phyloP scores from a whole-genome alignment of 208 protist genomes.

The Trypanosoma cruzi region DNA sequence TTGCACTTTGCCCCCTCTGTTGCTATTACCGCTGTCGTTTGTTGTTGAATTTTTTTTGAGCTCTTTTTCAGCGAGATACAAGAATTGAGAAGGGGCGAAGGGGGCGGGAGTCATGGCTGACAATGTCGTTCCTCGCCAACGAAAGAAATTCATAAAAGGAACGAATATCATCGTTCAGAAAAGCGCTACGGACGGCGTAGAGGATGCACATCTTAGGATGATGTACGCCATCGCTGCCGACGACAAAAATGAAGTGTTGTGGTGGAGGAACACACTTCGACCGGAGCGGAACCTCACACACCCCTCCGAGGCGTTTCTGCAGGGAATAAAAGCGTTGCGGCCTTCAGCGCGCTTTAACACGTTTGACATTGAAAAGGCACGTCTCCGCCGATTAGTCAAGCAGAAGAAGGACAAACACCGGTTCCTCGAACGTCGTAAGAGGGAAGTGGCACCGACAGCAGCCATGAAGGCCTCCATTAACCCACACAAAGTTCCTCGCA shows the following conservation, averaged over 20 bases:
- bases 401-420: conserved; percentile 63
- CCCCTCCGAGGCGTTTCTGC: conserved; percentile 68
- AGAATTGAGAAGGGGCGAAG: conserved; percentile 10
- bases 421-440: conserved; percentile 49
- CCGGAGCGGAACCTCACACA: conserved; percentile 74
- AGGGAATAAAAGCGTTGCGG: conserved; percentile 72
- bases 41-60: no score
- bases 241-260: conserved; percentile 66
- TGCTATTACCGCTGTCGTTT: neutral
- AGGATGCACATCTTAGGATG: conserved; percentile 40
- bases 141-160: conserved; percentile 67
- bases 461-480: conserved; percentile 76
- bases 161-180: conserved; percentile 81
- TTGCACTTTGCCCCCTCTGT: no score
- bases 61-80: conserved; percentile 1
- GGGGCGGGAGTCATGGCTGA: conserved; percentile 1
- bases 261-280: conserved; percentile 70
- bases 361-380: conserved; percentile 73
- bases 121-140: conserved; percentile 13
- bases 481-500: conserved; percentile 76
- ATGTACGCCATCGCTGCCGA: conserved; percentile 67
- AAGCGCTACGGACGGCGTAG: conserved; percentile 37
- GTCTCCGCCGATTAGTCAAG: conserved; percentile 73
- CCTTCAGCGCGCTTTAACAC: conserved; percentile 78
- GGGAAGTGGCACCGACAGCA: conserved; percentile 72